Evolutionary conservation across 805 yeast species (phyloP), one percentile per base, ranked within the genome.

Genomic region (Starmerella bacillaris): DNA sequence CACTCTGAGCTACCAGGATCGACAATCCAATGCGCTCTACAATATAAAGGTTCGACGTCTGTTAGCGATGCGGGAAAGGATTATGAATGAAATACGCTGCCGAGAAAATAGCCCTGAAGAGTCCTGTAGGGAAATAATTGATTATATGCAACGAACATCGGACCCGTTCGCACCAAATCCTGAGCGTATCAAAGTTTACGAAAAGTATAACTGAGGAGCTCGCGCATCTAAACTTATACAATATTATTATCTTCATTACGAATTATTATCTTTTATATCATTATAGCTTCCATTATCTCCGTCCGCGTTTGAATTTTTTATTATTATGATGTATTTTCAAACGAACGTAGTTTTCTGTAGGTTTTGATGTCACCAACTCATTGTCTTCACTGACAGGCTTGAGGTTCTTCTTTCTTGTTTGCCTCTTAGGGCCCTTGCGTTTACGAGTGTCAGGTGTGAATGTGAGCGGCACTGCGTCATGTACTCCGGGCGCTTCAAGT

Each of bases 381-480:
- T 15, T 21, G 2, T 17, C 29, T 5, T n/a, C 26, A 15, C 28
- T 36, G 2, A 44, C 31, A 1, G 48, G 48, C 9, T 42, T 33
- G 46, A 44, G 39, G 12, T 30, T 34, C 4, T 42, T 39, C 18
- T 38, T 35, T 20, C 29, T 39, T 1, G 48, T 44, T 18, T 44
- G 47, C 4, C 48, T 40, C 29, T 44, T 44, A 5, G 48, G 48
- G 3, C 35, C 30, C 16, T 33, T 34, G 5, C 37, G 33, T 12
- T 18, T 16, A 8, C 21, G 4, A 20, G 36, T 17, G 14, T 29
- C 32, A 7, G 21, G 21, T 5, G 32, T 18, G 5, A 17, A 21
- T 15, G 6, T 14, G 18, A 26, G 14, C 29, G 29, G 29, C 29
- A 18, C 29, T 8, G 29, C n/a, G n/a, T n/a, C n/a, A n/a, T n/a